These are phyloP conservation scores for Cucumis hystrix DNA, from an alignment of 306 rosid species.

Conservation along the genomic window DNA sequence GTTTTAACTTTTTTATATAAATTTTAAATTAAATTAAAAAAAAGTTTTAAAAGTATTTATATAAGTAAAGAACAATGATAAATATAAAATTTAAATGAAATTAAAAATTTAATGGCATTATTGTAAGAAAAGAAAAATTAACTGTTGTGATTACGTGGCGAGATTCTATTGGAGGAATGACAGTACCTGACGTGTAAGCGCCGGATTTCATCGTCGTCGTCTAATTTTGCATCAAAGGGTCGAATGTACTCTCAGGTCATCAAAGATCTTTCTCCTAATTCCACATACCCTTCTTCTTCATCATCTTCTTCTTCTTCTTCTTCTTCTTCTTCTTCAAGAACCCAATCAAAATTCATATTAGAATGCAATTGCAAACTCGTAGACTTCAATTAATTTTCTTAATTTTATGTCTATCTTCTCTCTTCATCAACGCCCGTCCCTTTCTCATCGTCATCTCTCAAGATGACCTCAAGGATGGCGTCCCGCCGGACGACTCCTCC, in stretches of 20 bases:
- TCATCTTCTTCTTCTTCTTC: not conserved
- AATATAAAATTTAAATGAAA: no score
- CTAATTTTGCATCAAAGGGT: not conserved
- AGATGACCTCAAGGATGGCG: conserved; percentile 54
- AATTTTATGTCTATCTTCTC: conserved; percentile 24
- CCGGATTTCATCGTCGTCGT: not conserved
- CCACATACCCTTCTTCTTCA: not conserved
- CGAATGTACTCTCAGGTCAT: not conserved
- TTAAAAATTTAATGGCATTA: no score
- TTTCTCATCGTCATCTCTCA: conserved; percentile 60
- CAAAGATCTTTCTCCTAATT: not conserved
- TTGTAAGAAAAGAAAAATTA: no score
- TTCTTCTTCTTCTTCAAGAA: not conserved
- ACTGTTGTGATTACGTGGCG: not conserved
- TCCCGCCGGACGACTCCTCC: conserved; percentile 30
- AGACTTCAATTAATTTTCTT: conserved; percentile 25
- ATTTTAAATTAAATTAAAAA: no score
- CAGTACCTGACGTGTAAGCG: not conserved
- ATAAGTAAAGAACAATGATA: no score
- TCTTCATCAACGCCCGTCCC: conserved; percentile 42
- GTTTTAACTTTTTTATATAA: no score
- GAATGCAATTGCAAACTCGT: conserved; percentile 8
- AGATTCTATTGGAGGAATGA: not conserved
- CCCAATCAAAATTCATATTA: not conserved
- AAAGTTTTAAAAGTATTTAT: no score